A percentile compares a stretch with the other conserved stretches of the same genome.
These are phyloP conservation scores for Diaporthe citrichinensis DNA, from an alignment of 2,329 filamentous ascomycete genomes.

Conservation along the genomic window DNA sequence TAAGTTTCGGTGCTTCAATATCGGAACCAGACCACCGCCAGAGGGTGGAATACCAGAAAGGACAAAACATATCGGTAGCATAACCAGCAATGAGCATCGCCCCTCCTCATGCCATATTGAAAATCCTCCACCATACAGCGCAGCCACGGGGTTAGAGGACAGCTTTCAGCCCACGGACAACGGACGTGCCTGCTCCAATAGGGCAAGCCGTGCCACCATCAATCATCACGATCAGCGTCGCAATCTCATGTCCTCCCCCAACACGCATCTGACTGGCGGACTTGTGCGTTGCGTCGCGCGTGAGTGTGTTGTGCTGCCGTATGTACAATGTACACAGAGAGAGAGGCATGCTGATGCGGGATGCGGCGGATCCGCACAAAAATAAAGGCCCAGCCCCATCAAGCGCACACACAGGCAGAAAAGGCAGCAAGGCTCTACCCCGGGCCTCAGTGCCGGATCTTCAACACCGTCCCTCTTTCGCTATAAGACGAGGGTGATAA, in stretches of 20 bases:
- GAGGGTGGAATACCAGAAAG: neutral
- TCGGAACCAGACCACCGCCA: neutral
- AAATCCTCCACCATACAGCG: neutral
- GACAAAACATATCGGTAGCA: neutral
- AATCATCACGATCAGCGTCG: slow-evolving; percentile 26
- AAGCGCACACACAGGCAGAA: neutral
- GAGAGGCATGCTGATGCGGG: neutral
- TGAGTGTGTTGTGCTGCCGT: neutral
- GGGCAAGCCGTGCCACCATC: neutral
- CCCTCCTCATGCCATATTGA: neutral
- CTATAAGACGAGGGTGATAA: slow-evolving; percentile 29
- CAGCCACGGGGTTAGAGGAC: neutral
- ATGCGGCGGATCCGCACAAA: slow-evolving; percentile 24
- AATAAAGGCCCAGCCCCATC: neutral
- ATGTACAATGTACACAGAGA: neutral
- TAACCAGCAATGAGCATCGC: neutral
- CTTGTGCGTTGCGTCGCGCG: neutral
- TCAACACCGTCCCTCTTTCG: neutral
- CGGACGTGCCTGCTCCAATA: neutral
- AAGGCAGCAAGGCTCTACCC: neutral
- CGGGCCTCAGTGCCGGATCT: slow-evolving; percentile 33
- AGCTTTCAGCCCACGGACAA: neutral
- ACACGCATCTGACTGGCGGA: slow-evolving; percentile 13
- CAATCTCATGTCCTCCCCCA: neutral
- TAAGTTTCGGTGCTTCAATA: slow-evolving; percentile 6